Conservation (phyloP, 2,329 filamentous ascomycete species). For the Zymoseptoria brevis region DNA sequence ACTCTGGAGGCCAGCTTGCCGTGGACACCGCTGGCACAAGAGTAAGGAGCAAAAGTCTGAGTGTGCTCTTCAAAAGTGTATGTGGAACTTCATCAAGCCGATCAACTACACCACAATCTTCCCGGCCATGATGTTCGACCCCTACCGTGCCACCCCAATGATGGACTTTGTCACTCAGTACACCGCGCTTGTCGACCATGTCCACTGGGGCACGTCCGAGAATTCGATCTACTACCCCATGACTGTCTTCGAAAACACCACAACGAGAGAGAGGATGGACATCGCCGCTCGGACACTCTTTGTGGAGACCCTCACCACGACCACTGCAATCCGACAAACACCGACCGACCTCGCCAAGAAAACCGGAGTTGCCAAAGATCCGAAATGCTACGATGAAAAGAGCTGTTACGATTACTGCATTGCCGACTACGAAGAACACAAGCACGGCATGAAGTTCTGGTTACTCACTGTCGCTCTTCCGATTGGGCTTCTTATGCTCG, state of each 20-base stretch:
- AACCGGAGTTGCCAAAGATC: neutral
- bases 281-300: neutral
- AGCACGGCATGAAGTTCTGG: neutral
- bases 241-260: neutral
- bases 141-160: neutral
- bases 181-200: constrained; percentile 1
- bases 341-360: neutral
- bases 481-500: constrained; percentile 1
- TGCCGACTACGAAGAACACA: neutral
- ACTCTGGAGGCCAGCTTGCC: neutral
- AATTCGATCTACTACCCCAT: neutral
- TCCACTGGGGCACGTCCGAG: constrained; percentile 5
- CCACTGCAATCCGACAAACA: neutral
- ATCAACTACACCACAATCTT: constrained; percentile 9
- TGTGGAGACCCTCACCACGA: neutral
- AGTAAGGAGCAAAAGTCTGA: constrained; percentile 1
- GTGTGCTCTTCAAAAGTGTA: constrained; percentile 7
- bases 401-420: neutral
- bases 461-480: neutral
- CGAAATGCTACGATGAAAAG: neutral
- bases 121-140: constrained; percentile 6
- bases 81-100: constrained; percentile 8
- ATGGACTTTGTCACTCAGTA: constrained; percentile 7
- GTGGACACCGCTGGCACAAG: neutral
- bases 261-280: neutral